These are phyloP conservation scores for Coniochaeta sp. DNA, from an alignment of 2,329 filamentous ascomycete species.

Conservation along the genomic window DNA sequence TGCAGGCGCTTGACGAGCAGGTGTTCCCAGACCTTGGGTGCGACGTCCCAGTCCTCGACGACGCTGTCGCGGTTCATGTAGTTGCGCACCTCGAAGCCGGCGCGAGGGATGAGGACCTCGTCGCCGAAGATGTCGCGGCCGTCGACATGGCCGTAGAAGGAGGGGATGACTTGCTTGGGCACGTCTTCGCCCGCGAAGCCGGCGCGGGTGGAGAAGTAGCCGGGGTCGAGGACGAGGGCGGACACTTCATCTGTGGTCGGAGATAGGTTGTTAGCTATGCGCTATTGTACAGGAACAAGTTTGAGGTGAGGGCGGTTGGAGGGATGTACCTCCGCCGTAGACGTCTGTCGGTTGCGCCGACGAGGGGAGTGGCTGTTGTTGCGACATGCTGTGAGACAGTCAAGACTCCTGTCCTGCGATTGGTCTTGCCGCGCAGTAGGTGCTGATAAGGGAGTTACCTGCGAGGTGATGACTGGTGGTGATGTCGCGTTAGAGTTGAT, in stretches of 20 bases:
- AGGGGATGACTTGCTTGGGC: slow-evolving; percentile 87
- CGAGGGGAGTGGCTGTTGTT: slow-evolving; percentile 45
- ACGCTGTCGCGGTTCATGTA: slow-evolving; percentile 84
- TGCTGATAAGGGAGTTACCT: background rate
- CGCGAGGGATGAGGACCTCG: slow-evolving; percentile 73
- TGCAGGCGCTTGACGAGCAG: slow-evolving; percentile 84
- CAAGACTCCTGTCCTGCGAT: background rate
- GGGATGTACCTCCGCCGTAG: slow-evolving; percentile 47
- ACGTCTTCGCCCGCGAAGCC: slow-evolving; percentile 97
- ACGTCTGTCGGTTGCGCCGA: slow-evolving; percentile 54
- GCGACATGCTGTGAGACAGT: slow-evolving; percentile 35
- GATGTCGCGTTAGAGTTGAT: background rate
- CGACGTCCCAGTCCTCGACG: slow-evolving; percentile 95
- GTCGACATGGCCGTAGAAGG: slow-evolving; percentile 68
- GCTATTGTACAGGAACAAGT: background rate
- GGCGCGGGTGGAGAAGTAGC: slow-evolving; percentile 83
- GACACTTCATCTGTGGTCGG: slow-evolving; percentile 80
- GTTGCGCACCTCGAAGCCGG: slow-evolving; percentile 77
- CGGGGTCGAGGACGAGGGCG: slow-evolving; percentile 91
- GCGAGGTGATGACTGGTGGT: background rate
- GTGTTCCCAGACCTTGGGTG: slow-evolving; percentile 85
- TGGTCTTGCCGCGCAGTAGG: background rate
- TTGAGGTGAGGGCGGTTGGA: slow-evolving; percentile 1
- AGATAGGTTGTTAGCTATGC: slow-evolving; percentile 9
- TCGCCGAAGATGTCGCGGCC: slow-evolving; percentile 74